Evolutionary conservation across 2,329 filamentous ascomycete species (phyloP), one percentile per base, ranked within the genome.

Genomic region (Epichloe uncinata): DNA sequence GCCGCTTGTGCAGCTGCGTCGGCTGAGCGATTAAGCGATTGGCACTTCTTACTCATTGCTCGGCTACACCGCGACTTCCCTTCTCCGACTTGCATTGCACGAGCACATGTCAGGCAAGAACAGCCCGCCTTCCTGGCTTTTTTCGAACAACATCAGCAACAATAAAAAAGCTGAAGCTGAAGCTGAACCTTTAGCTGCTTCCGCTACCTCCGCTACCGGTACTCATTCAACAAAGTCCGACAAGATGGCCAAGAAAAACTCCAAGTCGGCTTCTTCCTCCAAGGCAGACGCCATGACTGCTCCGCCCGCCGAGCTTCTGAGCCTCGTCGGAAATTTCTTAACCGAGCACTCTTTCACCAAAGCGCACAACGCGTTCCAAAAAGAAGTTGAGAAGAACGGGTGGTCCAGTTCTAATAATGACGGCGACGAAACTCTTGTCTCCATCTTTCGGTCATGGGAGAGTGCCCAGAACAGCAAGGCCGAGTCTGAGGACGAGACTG

Each of bases 321-420:
- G 81, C 53, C 70, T 87, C 15, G 74, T 89, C 58, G 79, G 79
- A 54, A 66, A 69, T 20, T 89, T 88, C 64, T 72, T 89, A 46
- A 73, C 74, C 41, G 74, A 82, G 43, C 74, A 84, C 63, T 76
- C 79, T n/a, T 84, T 86, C 58, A 65, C 72, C 45, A 71, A 73
- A 52, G 78, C 84, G 43, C 77, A 76, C 59, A 69, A 73, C 52
- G 75, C 78, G 5, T 83, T 88, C 60, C 71, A 73, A 57, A 78
- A 81, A 61, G 80, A 87, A 61, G 71, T 77, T 48, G 74, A 67
- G 61, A 72, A 69, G 65, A 74, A 74, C 55, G 73, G 71, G 47
- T 75, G 71, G 71, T 59, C 61, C 18, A 55, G 66, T 18, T 55
- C 47, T 16, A 51, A 53, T 2, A 44, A 51, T 6, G 22, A 49